Evolutionary conservation across 2,329 filamentous ascomycete species (phyloP).

Genomic region (Venturia oleaginea): DNA sequence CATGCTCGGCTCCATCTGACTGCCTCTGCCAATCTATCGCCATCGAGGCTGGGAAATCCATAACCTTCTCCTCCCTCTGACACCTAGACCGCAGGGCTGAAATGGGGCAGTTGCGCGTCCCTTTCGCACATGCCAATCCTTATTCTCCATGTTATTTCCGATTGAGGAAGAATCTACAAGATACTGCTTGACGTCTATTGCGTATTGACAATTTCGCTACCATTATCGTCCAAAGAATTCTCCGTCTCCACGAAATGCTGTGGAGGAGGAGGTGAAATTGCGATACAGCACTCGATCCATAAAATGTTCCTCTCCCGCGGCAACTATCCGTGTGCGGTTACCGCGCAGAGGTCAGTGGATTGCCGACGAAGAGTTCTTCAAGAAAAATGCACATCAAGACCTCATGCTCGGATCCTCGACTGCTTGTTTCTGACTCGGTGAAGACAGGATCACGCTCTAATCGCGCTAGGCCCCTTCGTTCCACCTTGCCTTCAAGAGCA

Average conservation of each 20-base stretch:
- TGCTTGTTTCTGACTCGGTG: neutral
- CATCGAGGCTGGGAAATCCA: neutral
- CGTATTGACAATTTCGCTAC: neutral
- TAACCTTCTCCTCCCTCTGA: neutral
- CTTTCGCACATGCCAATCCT: neutral
- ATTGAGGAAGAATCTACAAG: too few relatives aligned
- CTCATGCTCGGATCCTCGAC: neutral
- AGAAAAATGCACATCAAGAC: too few relatives aligned
- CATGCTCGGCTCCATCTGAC: neutral
- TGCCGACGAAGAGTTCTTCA: too few relatives aligned
- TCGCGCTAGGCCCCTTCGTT: neutral
- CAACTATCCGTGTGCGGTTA: neutral
- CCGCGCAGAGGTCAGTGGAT: neutral
- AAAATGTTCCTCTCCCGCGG: too few relatives aligned
- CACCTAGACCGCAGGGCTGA: neutral
- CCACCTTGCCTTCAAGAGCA: neutral
- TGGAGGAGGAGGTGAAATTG: conserved; percentile 1
- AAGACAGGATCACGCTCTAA: neutral
- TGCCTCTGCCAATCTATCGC: neutral
- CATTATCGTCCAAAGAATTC: neutral
- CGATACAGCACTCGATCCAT: neutral
- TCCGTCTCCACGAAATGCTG: neutral
- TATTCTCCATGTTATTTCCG: neutral
- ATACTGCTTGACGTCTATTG: too few relatives aligned
- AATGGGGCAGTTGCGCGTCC: neutral